phyloP scores from a whole-genome alignment of 345 rosid genomes.

The Eucalyptus globulus region DNA sequence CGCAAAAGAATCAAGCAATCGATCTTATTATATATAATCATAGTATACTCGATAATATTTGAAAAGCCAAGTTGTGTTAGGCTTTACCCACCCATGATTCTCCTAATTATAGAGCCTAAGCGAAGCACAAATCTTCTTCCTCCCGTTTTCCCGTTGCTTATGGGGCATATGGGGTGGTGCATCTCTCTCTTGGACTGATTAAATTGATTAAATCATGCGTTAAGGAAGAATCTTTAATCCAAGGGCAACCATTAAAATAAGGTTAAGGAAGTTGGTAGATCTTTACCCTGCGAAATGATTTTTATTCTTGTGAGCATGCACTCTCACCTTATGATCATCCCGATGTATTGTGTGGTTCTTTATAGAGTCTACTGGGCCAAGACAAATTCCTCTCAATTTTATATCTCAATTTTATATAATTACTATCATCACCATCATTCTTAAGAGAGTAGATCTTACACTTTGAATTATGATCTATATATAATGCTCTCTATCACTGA shows the following conservation, averaged over 20 bases:
- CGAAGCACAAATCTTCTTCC: neutral
- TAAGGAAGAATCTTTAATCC: neutral
- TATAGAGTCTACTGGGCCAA: neutral
- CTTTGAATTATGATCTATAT: neutral
- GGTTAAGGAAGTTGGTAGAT: neutral
- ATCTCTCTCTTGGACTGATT: constrained; percentile 5
- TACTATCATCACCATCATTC: neutral
- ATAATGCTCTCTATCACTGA: neutral
- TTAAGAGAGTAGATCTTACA: neutral
- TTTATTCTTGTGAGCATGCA: constrained; percentile 10
- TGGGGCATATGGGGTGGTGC: neutral
- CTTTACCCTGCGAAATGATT: constrained; percentile 16
- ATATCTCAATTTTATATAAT: neutral
- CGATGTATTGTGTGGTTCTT: neutral
- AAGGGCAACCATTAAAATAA: neutral
- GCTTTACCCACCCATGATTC: neutral
- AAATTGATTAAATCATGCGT: neutral
- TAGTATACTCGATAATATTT: neutral
- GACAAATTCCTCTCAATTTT: neutral
- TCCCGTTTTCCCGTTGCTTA: neutral
- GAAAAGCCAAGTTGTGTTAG: neutral
- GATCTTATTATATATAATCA: neutral
- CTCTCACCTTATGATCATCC: neutral
- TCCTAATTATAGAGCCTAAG: neutral
- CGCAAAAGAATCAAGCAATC: neutral